Evolutionary conservation across 2,329 filamentous ascomycete species (phyloP).

Genomic region (Elsinoe perseae): DNA sequence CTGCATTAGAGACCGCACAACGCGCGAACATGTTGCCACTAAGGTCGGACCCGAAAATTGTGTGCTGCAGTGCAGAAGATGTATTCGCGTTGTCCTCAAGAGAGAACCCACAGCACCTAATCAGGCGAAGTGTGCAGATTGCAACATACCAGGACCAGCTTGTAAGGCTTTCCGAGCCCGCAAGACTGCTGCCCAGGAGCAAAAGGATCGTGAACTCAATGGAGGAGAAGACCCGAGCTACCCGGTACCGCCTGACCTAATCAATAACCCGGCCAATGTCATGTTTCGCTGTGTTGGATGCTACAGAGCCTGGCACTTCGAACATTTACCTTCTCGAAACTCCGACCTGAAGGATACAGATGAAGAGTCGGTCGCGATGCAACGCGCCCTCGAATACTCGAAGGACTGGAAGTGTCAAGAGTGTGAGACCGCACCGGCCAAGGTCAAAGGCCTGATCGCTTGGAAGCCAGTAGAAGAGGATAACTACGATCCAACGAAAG

Average conservation of each 20-base stretch:
- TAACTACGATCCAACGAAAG: conserved; percentile 46
- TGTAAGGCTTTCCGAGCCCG: conserved; percentile 67
- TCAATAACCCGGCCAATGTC: conserved; percentile 70
- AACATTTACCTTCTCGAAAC: conserved; percentile 61
- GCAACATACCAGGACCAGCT: conserved; percentile 56
- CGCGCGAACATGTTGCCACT: conserved; percentile 79
- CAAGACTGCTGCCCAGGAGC: conserved; percentile 70
- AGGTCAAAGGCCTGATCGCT: conserved; percentile 72
- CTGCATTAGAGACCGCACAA: conserved; percentile 67
- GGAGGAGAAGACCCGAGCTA: conserved; percentile 68
- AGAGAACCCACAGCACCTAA: conserved; percentile 65
- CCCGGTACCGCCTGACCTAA: conserved; percentile 49
- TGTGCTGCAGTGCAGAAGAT: conserved; percentile 82
- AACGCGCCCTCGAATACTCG: conserved; percentile 65
- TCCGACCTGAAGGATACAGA: conserved; percentile 37
- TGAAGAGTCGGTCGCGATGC: conserved; percentile 46
- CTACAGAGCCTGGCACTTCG: conserved; percentile 70
- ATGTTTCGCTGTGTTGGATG: conserved; percentile 78
- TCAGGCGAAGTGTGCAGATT: conserved; percentile 64
- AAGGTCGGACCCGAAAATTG: conserved; percentile 72
- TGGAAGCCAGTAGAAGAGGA: conserved; percentile 68
- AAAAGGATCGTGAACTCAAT: conserved; percentile 72
- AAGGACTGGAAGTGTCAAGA: conserved; percentile 72
- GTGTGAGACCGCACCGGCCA: conserved; percentile 57
- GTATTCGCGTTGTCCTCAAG: conserved; percentile 59